These are phyloP conservation scores for Diaporthe amygdali DNA, from an alignment of 2,329 filamentous ascomycete species.

Conservation along the genomic window DNA sequence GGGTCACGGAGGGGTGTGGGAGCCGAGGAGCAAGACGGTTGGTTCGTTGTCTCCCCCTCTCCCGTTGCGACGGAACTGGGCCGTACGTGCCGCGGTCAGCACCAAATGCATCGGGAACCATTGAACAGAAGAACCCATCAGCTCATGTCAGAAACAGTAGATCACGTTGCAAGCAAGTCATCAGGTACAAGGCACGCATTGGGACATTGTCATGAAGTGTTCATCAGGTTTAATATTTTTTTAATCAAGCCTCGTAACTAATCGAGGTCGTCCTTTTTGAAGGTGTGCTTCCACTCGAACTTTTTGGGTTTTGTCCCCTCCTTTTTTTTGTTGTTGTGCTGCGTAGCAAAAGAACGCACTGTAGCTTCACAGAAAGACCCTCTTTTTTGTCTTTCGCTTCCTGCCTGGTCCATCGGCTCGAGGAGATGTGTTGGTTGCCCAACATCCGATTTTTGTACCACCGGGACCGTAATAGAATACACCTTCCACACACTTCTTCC, in stretches of 20 bases:
- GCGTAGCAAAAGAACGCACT: conserved; percentile 10
- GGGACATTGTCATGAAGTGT: not conserved
- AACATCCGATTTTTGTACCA: conserved; percentile 4
- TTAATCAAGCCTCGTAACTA: conserved; percentile 10
- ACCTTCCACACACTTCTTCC: not conserved
- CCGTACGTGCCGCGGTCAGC: not conserved
- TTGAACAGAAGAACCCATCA: not conserved
- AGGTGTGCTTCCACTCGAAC: not conserved
- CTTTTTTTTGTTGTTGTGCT: not conserved
- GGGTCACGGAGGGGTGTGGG: not conserved
- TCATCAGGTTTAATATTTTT: conserved; percentile 20
- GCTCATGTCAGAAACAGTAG: not conserved
- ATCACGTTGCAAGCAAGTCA: not conserved
- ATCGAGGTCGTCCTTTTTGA: not conserved
- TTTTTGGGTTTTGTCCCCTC: not conserved
- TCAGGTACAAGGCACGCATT: not conserved
- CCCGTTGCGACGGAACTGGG: not conserved
- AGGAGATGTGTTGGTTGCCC: conserved; percentile 18
- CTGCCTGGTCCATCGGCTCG: not conserved
- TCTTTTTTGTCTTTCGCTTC: not conserved
- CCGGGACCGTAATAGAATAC: conserved; percentile 2
- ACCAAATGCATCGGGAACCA: not conserved
- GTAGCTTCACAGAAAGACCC: not conserved
- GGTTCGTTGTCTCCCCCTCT: not conserved
- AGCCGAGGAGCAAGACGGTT: not conserved